Conservation (phyloP, 371 early-diverging fungal genomes). For the Mucor saturninus region DNA sequence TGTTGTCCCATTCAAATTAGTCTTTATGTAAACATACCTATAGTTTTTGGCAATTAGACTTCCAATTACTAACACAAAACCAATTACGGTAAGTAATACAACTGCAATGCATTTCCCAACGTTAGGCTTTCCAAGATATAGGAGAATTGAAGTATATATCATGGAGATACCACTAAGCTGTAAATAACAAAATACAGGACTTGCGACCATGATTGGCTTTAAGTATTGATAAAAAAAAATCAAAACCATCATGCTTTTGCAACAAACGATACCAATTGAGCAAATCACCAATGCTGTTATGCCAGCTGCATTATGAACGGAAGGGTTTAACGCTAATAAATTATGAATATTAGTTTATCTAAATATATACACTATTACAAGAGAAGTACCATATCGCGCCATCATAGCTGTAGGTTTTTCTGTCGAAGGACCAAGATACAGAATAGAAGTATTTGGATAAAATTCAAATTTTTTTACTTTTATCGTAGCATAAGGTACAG, state of each 20-base stretch:
- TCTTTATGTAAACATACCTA: conserved; percentile 21
- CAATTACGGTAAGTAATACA: conserved; percentile 27
- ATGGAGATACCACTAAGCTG: conserved; percentile 40
- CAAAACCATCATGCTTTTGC: conserved; percentile 28
- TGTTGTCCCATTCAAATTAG: neutral
- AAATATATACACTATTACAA: neutral
- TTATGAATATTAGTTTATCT: neutral
- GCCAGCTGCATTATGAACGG: conserved; percentile 14
- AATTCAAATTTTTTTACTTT: conserved; percentile 30
- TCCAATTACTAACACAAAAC: conserved; percentile 40
- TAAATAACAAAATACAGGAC: conserved; percentile 46
- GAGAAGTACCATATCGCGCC: conserved; percentile 19
- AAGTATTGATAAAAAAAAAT: conserved; percentile 32
- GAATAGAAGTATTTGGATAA: conserved; percentile 16
- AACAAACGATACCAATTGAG: conserved; percentile 25
- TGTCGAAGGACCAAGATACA: conserved; percentile 37
- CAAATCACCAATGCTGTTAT: conserved; percentile 27
- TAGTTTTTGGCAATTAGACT: conserved; percentile 54
- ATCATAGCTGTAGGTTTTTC: conserved; percentile 16
- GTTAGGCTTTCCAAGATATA: conserved; percentile 32
- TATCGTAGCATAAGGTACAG: conserved; percentile 26
- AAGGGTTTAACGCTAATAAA: conserved; percentile 39
- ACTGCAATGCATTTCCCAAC: conserved; percentile 35
- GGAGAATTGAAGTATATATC: conserved; percentile 21
- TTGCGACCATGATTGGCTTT: conserved; percentile 42